Evolutionary conservation across 306 rosid genomes (phyloP).

Genomic region (Coriaria nepalensis): DNA sequence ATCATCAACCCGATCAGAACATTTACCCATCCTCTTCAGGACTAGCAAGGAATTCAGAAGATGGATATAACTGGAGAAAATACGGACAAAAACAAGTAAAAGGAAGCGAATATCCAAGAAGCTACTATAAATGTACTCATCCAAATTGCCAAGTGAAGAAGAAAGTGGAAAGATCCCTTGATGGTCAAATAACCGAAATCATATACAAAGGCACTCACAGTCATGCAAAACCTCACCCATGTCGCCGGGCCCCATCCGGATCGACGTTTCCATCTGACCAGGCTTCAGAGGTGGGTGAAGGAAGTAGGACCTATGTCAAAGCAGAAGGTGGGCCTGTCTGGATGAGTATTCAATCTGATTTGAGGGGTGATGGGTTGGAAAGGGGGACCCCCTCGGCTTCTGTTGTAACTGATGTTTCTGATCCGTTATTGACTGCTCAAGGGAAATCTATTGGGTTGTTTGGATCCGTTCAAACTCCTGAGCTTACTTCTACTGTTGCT

Average conservation of each 20-base stretch:
- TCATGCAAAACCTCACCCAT: constrained; percentile 52
- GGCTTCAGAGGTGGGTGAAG: constrained; percentile 38
- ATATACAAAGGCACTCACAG: constrained; percentile 73
- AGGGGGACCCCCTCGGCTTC: constrained; percentile 47
- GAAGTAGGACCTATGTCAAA: background rate
- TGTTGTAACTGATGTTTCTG: constrained; percentile 41
- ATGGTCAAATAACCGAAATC: constrained; percentile 84
- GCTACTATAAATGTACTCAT: constrained; percentile 80
- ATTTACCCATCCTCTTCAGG: constrained; percentile 27
- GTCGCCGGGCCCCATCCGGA: constrained; percentile 36
- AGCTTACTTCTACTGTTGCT: constrained; percentile 58
- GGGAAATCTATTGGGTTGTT: constrained; percentile 26
- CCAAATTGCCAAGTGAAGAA: constrained; percentile 79
- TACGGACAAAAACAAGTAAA: constrained; percentile 94
- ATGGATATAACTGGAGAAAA: constrained; percentile 92
- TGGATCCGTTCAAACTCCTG: constrained; percentile 26
- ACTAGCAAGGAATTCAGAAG: constrained; percentile 44
- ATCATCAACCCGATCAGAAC: constrained; percentile 30
- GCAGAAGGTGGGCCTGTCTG: constrained; percentile 20
- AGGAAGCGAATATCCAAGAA: constrained; percentile 89
- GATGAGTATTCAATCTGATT: constrained; percentile 39
- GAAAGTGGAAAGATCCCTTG: constrained; percentile 76
- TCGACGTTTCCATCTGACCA: constrained; percentile 26
- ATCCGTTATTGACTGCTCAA: constrained; percentile 31
- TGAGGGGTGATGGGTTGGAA: constrained; percentile 49